Evolutionary conservation across 805 yeast species (phyloP), one percentile per base, ranked within the genome.

Genomic region (Teunomyces aglyptinius): DNA sequence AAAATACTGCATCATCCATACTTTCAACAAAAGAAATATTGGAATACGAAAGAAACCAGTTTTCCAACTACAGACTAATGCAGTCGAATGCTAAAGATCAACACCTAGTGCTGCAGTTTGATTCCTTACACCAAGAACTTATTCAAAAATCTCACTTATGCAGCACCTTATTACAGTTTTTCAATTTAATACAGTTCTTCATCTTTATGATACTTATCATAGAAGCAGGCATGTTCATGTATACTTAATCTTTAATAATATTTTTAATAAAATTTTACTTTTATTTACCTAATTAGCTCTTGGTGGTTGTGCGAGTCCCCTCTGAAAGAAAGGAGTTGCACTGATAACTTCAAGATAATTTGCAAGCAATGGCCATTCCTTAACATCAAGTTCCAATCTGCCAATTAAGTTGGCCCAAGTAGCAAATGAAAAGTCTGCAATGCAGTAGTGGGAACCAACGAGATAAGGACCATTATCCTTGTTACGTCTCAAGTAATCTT

Each of bases 361-460:
- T 22, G 63, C 47, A 19, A 75, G 53, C 29, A 57, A 50, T 28
- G 81, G 81, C 57, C 63, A 76, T 29, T 69, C 59, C 0, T 57
- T 54, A 13, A 70, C 35, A 43, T 70, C 74, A 44, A 75, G 62
- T 2, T 57, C 59, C 48, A 57, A 20, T 8, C 24, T 42, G 3
- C 13, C 41, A 6, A 53, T 35, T 7, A 35, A 15, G 12, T 32
- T 34, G 26, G 62, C 65, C 86, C 85, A 81, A 2, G 79, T 72
- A 49, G 63, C 70, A 4, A 71, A 59, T 8, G 72, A 70, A 38
- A 81, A 61, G 60, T 85, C 92, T 4, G 86, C 86, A 52, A 80
- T 73, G 11, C 82, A 69, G 41, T 82, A 56, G 43, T 76, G 79
- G 50, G 78, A 78, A 38, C 87, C 86, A 43, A 81, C 87, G 20